phyloP scores from a whole-genome alignment of 2,329 filamentous ascomycete species.

The Alternaria incomplexa region DNA sequence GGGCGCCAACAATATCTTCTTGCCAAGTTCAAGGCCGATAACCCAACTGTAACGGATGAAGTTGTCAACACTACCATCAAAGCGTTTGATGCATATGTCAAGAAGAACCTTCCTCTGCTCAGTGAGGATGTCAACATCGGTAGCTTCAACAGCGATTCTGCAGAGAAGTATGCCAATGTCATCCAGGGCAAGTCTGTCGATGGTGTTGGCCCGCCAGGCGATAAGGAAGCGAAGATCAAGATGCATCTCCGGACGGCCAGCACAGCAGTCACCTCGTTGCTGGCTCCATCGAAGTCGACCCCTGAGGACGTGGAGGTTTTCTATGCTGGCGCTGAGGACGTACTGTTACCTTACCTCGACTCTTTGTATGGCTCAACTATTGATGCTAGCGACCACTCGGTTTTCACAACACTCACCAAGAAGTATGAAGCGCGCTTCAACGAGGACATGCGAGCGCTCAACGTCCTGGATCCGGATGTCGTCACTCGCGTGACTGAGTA shows the following conservation, averaged over 20 bases:
- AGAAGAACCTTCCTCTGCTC: conserved; percentile 70
- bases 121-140: conserved; percentile 53
- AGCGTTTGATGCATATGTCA: conserved; percentile 64
- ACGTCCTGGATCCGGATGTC: conserved; percentile 81
- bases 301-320: conserved; percentile 54
- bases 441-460: conserved; percentile 84
- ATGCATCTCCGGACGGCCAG: conserved; percentile 78
- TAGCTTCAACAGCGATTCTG: conserved; percentile 55
- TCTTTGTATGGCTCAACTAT: conserved; percentile 62
- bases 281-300: conserved; percentile 35
- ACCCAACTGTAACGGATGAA: conserved; percentile 52
- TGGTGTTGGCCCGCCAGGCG: conserved; percentile 64
- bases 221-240: conserved; percentile 85
- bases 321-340: conserved; percentile 66
- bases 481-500: conserved; percentile 93
- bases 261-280: conserved; percentile 60
- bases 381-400: conserved; percentile 67
- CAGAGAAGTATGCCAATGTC: conserved; percentile 61
- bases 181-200: conserved; percentile 62
- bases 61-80: conserved; percentile 57
- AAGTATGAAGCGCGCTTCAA: conserved; percentile 88
- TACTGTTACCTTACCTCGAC: conserved; percentile 85
- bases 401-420: conserved; percentile 86
- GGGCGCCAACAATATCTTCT: conserved; percentile 82
- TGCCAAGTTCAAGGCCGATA: conserved; percentile 66